These are phyloP conservation scores for Boletus mariae DNA, from an alignment of 1,284 basidiomycete genomes.

Conservation along the genomic window DNA sequence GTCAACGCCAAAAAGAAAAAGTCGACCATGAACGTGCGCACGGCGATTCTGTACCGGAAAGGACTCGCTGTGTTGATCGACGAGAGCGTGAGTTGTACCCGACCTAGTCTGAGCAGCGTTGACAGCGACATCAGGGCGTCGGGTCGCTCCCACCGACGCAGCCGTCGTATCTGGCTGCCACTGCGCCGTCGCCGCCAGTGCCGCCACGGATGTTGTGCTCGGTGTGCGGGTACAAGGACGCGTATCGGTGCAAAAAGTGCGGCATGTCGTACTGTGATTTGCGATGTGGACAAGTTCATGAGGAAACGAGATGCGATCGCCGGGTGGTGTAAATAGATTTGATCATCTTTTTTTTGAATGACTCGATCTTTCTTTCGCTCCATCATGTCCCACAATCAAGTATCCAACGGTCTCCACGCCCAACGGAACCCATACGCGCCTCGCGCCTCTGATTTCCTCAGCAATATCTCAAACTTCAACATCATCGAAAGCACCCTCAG, in stretches of 20 bases:
- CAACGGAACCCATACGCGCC: slow-evolving; percentile 78
- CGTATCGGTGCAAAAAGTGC: slow-evolving; percentile 59
- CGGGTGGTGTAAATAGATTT: slow-evolving; percentile 39
- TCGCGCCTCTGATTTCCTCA: slow-evolving; percentile 87
- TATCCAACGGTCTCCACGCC: slow-evolving; percentile 16
- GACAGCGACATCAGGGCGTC: slow-evolving; percentile 46
- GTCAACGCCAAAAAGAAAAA: slow-evolving; percentile 57
- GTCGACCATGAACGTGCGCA: slow-evolving; percentile 74
- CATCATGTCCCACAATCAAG: not conserved
- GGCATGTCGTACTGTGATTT: slow-evolving; percentile 56
- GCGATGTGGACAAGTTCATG: slow-evolving; percentile 53
- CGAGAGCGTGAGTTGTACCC: slow-evolving; percentile 60
- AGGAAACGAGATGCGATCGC: slow-evolving; percentile 61
- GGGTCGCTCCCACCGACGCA: slow-evolving; percentile 47
- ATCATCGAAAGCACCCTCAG: slow-evolving; percentile 97
- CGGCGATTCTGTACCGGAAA: slow-evolving; percentile 77
- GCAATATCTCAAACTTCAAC: slow-evolving; percentile 89
- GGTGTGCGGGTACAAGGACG: slow-evolving; percentile 67
- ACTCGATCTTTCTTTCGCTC: not conserved
- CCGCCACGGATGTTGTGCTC: slow-evolving; percentile 59
- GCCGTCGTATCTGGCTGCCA: slow-evolving; percentile 58
- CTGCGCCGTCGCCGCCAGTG: slow-evolving; percentile 42
- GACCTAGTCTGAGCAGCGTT: not conserved
- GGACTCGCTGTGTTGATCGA: slow-evolving; percentile 66
- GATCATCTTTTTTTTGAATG: too few species aligned